A percentile compares a stretch with the other conserved stretches of the same genome.
These are phyloP conservation scores for Dipodascus albidus DNA, from an alignment of 805 yeast genomes.

Conservation along the genomic window DNA sequence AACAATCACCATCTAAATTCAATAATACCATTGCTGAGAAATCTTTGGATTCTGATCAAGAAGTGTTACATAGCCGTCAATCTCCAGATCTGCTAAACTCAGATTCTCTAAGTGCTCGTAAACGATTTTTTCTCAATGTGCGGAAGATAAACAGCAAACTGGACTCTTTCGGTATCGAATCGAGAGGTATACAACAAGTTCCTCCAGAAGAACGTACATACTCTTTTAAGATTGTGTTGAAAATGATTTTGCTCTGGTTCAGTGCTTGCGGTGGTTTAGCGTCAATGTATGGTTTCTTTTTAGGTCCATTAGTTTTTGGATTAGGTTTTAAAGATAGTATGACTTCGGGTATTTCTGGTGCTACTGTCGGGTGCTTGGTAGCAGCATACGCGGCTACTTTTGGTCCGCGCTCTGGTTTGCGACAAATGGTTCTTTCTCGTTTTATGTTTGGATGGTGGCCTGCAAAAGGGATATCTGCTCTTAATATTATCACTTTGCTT, in stretches of 20 bases:
- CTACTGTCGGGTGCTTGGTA: conserved; percentile 55
- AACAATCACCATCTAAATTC: too few species aligned
- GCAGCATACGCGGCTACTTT: conserved; percentile 77
- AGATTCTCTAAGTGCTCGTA: too few species aligned
- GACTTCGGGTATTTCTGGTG: conserved; percentile 51
- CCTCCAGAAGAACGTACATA: conserved; percentile 45
- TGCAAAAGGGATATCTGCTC: conserved; percentile 62
- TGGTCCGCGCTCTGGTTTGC: conserved; percentile 86
- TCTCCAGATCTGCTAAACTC: too few species aligned
- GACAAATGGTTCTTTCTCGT: conserved; percentile 79
- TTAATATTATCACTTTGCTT: conserved; percentile 61
- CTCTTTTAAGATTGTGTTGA: conserved; percentile 15
- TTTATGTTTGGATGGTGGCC: conserved; percentile 79
- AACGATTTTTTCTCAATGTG: conserved; percentile 4
- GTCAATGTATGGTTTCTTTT: conserved; percentile 72
- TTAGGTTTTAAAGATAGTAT: conserved; percentile 57
- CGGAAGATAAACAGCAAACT: conserved; percentile 24
- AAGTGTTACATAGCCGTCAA: too few species aligned
- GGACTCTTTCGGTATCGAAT: conserved; percentile 56
- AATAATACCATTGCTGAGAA: too few species aligned
- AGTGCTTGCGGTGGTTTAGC: conserved; percentile 84
- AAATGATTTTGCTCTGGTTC: conserved; percentile 65
- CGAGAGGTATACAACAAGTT: conserved; percentile 70
- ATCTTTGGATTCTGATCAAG: too few species aligned
- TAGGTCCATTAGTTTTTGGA: conserved; percentile 63